These are phyloP conservation scores for Sequoia sempervirens DNA, from an alignment of 75 land plant genomes.

Conservation along the genomic window DNA sequence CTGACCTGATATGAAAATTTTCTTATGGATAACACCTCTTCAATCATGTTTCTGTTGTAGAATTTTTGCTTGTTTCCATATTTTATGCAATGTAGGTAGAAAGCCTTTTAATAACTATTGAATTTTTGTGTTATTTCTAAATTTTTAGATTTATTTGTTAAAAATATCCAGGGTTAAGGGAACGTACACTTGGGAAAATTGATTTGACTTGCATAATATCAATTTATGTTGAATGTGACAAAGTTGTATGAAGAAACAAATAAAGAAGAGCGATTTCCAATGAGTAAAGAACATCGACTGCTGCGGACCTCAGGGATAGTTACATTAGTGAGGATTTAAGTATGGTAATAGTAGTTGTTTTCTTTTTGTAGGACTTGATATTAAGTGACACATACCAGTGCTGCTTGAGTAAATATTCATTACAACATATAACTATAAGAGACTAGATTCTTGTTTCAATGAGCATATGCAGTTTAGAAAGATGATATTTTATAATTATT, in stretches of 20 bases:
- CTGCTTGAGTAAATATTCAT: not conserved
- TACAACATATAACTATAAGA: not conserved
- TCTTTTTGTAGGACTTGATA: not conserved
- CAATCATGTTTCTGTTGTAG: no score
- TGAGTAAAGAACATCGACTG: not conserved
- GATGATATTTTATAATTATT: not conserved
- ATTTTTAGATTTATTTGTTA: no score
- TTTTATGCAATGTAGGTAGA: no score
- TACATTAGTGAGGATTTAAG: not conserved
- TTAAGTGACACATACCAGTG: not conserved
- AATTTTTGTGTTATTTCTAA: no score
- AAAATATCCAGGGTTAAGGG: no score
- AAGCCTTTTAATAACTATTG: no score
- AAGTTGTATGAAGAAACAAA: not conserved
- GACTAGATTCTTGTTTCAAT: not conserved
- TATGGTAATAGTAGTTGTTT: not conserved
- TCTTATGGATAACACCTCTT: no score
- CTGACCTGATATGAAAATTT: no score
- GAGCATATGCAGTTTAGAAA: not conserved
- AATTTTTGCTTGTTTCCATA: no score
- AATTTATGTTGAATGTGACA: not conserved
- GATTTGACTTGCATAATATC: not conserved
- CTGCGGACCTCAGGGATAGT: not conserved
- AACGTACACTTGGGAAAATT: no score
- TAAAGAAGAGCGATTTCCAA: not conserved